Conservation (phyloP, 495 filamentous ascomycete species). For the Tuber magnatum region DNA sequence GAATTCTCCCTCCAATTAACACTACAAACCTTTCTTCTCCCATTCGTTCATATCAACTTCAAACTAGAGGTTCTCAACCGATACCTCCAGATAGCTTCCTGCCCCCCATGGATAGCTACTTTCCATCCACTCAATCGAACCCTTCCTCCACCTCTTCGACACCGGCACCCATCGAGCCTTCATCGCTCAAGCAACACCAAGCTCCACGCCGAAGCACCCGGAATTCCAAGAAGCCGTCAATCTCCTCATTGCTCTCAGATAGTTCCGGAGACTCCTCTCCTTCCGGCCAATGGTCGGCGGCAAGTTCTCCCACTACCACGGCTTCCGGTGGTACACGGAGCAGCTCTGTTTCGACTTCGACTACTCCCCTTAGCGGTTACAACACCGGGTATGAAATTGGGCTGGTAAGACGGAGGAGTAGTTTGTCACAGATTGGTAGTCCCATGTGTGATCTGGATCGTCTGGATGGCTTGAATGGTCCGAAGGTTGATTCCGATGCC, state of each 20-base stretch:
- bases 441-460: conserved; percentile 9
- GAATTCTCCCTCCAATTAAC: conserved; percentile 36
- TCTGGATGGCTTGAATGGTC: conserved; percentile 14
- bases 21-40: conserved; percentile 29
- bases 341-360: conserved; percentile 33
- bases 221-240: conserved; percentile 36
- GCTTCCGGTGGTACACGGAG: conserved; percentile 34
- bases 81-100: conserved; percentile 6
- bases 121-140: conserved; percentile 31
- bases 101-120: conserved; percentile 31
- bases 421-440: conserved; percentile 24
- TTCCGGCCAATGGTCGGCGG: conserved; percentile 29
- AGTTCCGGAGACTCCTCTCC: conserved; percentile 38
- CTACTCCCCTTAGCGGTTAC: conserved; percentile 1
- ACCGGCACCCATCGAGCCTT: conserved; percentile 21
- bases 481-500: conserved; percentile 26
- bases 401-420: conserved; percentile 30
- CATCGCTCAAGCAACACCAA: conserved; percentile 18
- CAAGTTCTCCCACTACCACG: conserved; percentile 36
- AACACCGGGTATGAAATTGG: conserved; percentile 22
- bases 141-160: conserved; percentile 31
- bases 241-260: conserved; percentile 38
- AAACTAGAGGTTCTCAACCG: neutral
- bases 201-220: conserved; percentile 29
- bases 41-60: neutral